Conservation (phyloP, 108 stramenopile genomes). For the Thalassiosira profunda region DNA sequence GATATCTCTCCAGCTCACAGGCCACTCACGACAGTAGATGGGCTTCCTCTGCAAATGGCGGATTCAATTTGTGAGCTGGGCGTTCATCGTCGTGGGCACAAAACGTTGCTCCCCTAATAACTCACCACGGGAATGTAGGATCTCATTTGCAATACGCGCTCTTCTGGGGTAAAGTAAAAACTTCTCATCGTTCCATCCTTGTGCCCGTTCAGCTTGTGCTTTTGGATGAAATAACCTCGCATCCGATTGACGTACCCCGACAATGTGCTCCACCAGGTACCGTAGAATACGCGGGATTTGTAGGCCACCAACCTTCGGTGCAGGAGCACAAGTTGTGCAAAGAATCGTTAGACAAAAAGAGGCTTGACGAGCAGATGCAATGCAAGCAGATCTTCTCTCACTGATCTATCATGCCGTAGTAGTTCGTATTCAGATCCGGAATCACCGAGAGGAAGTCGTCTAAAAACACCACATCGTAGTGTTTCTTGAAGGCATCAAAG, state of each 20-base stretch:
- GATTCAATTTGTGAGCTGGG: neutral
- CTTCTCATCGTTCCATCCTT: slow-evolving; percentile 62
- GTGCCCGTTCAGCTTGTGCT: slow-evolving; percentile 53
- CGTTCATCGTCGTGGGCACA: neutral
- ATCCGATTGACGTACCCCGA: slow-evolving; percentile 63
- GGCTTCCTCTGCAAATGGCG: slow-evolving; percentile 23
- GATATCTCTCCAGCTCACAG: slow-evolving; percentile 87
- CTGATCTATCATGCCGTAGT: slow-evolving; percentile 71
- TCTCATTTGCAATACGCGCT: slow-evolving; percentile 44
- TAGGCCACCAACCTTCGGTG: slow-evolving; percentile 51
- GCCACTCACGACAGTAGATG: slow-evolving; percentile 74
- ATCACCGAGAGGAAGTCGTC: slow-evolving; percentile 64
- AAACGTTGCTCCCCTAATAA: neutral
- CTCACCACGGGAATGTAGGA: slow-evolving; percentile 41
- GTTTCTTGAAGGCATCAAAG: slow-evolving; percentile 60
- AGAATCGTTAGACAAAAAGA: too few species aligned
- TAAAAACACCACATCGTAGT: slow-evolving; percentile 50
- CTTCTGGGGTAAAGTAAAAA: slow-evolving; percentile 51
- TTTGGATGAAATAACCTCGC: slow-evolving; percentile 58
- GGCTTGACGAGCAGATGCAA: too few species aligned
- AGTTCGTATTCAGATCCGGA: slow-evolving; percentile 74
- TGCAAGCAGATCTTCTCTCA: too few species aligned
- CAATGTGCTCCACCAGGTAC: slow-evolving; percentile 59
- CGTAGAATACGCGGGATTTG: slow-evolving; percentile 49
- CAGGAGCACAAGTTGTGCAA: too few species aligned